Base-by-base conservation (phyloP, 2,329 filamentous ascomycete species). In the Fusarium oligoseptatum region DNA sequence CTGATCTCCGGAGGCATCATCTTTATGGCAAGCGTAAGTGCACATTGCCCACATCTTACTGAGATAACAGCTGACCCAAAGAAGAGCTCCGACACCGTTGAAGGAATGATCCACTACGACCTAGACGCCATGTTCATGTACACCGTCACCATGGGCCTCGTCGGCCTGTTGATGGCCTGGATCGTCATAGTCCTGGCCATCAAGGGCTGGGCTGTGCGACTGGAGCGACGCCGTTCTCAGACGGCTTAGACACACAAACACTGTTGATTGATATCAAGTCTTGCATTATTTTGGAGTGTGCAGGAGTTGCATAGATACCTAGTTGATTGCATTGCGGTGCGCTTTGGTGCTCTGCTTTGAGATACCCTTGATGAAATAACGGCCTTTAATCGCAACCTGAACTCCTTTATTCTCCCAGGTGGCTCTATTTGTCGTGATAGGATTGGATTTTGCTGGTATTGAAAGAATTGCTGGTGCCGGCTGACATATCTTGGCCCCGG, bases 111-210 rank as follows among this genome's bases (percentile, higher is more conserved):
- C 69, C 88, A 89, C 66, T 92, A 95, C 80, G 84, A 92, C 5
- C 85, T 98, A 17, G 94, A 98, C 79, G 94, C 94, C 73, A 98
- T 98, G 95, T 97, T 98, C 83, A 90, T 95, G 71, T 97, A 98
- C 83, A 98, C 95, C 0, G 89, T 98, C 37, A 93, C 92, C 11
- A 93, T 97, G 90, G 96, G 95, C 3, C 81, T 97, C 8, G 94
- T 95, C 1, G 93, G 92, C 2, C 87, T 98, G 60, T 83, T 97
- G 61, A 96, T 98, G 93, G 92, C 95, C 0, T 98, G 94, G 92
- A 89, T 93, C 64, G 89, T 97, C 22, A 79, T 95, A 32, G 85
- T 93, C 12, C 90, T 98, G 69, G 93, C 95, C 29, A 84, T 98
- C 80, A 98, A 98, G 84, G 95, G 95, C 29, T 97, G 95, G 95